phyloP scores from a whole-genome alignment of 75 land plant species.

The Selaginella tamariscina region DNA sequence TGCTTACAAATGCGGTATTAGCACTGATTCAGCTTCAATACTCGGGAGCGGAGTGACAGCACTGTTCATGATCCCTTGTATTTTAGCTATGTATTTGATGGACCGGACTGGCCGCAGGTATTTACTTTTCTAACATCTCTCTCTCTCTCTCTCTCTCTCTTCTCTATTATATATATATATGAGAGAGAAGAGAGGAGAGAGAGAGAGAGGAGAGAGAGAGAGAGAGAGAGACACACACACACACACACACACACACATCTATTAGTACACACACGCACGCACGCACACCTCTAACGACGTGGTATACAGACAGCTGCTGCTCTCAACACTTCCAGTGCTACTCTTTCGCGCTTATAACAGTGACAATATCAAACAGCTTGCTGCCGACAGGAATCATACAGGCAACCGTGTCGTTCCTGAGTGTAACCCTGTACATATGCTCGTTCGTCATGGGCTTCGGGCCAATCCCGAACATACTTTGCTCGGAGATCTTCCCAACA shows the following conservation, averaged over 20 bases:
- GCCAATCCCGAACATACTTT: conserved; percentile 82
- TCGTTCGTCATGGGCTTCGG: conserved; percentile 85
- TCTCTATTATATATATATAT: too few species aligned
- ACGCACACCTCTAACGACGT: not conserved
- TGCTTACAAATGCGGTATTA: conserved; percentile 50
- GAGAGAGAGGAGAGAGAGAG: not conserved
- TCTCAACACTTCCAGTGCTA: conserved; percentile 60
- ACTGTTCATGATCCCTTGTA: conserved; percentile 72
- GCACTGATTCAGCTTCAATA: conserved; percentile 63
- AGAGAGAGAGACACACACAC: not conserved
- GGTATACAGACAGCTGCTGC: conserved; percentile 48
- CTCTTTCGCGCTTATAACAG: conserved; percentile 35
- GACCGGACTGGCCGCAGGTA: conserved; percentile 81
- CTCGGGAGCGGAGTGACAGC: conserved; percentile 62
- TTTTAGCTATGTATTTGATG: conserved; percentile 89
- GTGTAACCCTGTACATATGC: conserved; percentile 63
- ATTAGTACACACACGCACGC: not conserved
- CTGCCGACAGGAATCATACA: conserved; percentile 31
- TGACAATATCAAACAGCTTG: conserved; percentile 41
- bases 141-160: not conserved
- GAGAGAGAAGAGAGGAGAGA: not conserved
- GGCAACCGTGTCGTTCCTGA: conserved; percentile 46
- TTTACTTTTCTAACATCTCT: not conserved
- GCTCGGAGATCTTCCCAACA: conserved; percentile 92
- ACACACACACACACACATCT: not conserved